These are phyloP conservation scores for Jackrogersella multiformis DNA, from an alignment of 495 filamentous ascomycete genomes.

Conservation along the genomic window DNA sequence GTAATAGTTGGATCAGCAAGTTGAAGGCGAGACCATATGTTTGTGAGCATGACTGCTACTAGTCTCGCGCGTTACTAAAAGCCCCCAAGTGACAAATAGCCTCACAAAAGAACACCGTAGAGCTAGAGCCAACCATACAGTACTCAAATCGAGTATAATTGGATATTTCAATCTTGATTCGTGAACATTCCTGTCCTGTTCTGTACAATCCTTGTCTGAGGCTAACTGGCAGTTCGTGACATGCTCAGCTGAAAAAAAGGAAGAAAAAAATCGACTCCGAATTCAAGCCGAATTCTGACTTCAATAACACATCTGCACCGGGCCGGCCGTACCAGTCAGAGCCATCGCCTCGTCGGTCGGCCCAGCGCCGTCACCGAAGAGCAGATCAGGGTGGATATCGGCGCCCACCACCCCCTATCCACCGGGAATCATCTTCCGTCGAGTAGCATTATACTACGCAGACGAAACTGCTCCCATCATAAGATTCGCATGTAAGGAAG, in stretches of 20 bases:
- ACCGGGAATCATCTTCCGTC: neutral
- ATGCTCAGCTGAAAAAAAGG: neutral
- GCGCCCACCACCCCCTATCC: neutral
- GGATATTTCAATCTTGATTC: no score
- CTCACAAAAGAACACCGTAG: no score
- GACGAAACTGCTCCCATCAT: neutral
- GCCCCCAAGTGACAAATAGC: no score
- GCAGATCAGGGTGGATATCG: constrained; percentile 1
- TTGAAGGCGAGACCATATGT: no score
- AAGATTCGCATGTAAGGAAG: constrained; percentile 5
- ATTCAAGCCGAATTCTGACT: neutral
- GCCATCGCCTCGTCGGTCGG: neutral
- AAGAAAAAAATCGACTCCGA: no score
- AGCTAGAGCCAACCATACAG: no score
- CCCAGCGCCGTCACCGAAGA: constrained; percentile 3
- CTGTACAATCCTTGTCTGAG: no score
- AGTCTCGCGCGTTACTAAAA: no score
- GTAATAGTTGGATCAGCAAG: neutral
- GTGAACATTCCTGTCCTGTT: neutral
- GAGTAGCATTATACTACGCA: neutral
- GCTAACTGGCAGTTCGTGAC: neutral
- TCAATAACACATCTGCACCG: neutral
- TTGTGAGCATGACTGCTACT: no score
- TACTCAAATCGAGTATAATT: no score
- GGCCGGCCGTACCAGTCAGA: constrained; percentile 3